Percentiles rank a stretch among this genome's conserved stretches.
These are phyloP conservation scores for Tagetes patula DNA, from an alignment of 129 eudicot genomes.

Conservation along the genomic window DNA sequence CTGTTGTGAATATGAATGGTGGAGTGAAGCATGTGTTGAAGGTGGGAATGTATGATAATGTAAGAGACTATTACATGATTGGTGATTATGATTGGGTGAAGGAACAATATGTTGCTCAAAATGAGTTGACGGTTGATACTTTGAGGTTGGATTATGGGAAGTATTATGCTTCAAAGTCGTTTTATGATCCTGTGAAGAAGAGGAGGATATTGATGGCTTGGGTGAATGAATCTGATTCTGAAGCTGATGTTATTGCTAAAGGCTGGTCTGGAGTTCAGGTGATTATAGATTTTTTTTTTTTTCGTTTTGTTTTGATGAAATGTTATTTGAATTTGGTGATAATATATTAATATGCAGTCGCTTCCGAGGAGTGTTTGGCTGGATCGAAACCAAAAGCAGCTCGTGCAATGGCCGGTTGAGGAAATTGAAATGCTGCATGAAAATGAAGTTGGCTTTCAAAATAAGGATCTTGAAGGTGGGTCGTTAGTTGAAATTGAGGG, in stretches of 20 bases:
- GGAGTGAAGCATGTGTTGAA: constrained; percentile 56
- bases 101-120: constrained; percentile 44
- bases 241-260: constrained; percentile 28
- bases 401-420: constrained; percentile 41
- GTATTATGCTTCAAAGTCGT: constrained; percentile 68
- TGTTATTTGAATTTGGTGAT: background rate
- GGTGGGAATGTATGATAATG: constrained; percentile 40
- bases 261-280: constrained; percentile 79
- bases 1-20: constrained; percentile 12
- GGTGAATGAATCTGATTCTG: constrained; percentile 48
- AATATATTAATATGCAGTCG: constrained; percentile 24
- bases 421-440: constrained; percentile 29
- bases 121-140: constrained; percentile 16
- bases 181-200: constrained; percentile 48
- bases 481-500: constrained; percentile 32
- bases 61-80: constrained; percentile 46
- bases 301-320: background rate
- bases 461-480: constrained; percentile 29
- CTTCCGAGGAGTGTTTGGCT: constrained; percentile 40
- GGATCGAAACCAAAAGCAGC: constrained; percentile 31
- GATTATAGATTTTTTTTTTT: background rate
- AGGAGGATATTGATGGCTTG: constrained; percentile 72
- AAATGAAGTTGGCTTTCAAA: constrained; percentile 15
- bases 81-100: constrained; percentile 42
- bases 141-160: constrained; percentile 66